Percentiles rank a stretch among this genome's conserved stretches.
These are phyloP conservation scores for Monosporozyma servazzii DNA, from an alignment of 805 yeast species.

Conservation along the genomic window DNA sequence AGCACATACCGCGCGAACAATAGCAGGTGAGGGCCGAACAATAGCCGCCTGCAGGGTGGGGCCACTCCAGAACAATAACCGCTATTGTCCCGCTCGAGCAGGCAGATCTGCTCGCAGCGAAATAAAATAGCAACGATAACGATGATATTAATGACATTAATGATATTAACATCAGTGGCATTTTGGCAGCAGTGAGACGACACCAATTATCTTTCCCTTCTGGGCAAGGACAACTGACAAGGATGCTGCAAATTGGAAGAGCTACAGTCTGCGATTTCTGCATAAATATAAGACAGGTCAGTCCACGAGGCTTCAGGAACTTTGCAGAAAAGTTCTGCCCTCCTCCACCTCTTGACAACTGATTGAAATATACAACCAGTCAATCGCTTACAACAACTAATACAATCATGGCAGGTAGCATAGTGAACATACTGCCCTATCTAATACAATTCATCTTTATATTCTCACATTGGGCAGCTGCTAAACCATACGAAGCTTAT, in stretches of 20 bases:
- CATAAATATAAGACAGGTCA: neutral
- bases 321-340: neutral
- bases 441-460: neutral
- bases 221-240: neutral
- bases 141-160: too few relatives aligned
- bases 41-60: too few relatives aligned
- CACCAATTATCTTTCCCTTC: neutral
- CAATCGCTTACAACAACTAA: neutral
- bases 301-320: neutral
- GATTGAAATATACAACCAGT: neutral
- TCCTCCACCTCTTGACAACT: too few relatives aligned
- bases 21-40: too few relatives aligned
- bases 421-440: neutral
- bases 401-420: neutral
- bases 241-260: too few relatives aligned
- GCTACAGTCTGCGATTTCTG: too few relatives aligned
- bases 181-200: neutral
- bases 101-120: too few relatives aligned
- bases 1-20: too few relatives aligned
- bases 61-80: too few relatives aligned
- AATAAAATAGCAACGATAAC: too few relatives aligned
- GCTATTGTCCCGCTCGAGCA: too few relatives aligned
- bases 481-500: slow-evolving; percentile 26
- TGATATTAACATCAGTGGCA: too few relatives aligned
- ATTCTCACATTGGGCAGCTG: neutral